These are phyloP conservation scores for Lasiosphaeriaceae sp. DNA, from an alignment of 495 filamentous ascomycete species.

Conservation along the genomic window DNA sequence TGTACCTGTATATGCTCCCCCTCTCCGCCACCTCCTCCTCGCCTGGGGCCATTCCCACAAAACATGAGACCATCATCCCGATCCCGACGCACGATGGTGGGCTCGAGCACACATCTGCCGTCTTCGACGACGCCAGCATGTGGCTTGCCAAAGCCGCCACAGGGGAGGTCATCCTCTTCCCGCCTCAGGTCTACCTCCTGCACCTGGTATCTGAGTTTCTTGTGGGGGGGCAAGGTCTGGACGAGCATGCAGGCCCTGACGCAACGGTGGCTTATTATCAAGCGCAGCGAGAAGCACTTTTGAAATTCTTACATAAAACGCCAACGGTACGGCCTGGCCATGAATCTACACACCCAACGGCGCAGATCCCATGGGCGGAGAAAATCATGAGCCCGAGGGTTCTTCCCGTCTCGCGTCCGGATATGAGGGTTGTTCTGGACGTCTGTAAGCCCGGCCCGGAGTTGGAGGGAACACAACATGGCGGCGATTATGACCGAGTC, in stretches of 20 bases:
- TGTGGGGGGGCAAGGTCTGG: conserved; percentile 24
- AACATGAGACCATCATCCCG: conserved; percentile 40
- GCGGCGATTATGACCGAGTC: conserved; percentile 69
- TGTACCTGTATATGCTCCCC: conserved; percentile 95
- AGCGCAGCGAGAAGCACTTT: conserved; percentile 51
- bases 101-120: conserved; percentile 75
- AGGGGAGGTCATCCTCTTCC: conserved; percentile 78
- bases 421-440: conserved; percentile 58
- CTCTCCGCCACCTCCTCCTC: conserved; percentile 26
- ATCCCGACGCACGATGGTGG: conserved; percentile 78
- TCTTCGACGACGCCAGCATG: conserved; percentile 62
- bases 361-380: conserved; percentile 62
- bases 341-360: conserved; percentile 28
- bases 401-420: conserved; percentile 46
- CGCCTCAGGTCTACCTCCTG: conserved; percentile 83
- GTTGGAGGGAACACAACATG: conserved; percentile 54
- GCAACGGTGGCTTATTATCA: conserved; percentile 40
- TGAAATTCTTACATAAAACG: conserved; percentile 50
- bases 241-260: conserved; percentile 19
- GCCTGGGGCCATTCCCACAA: not conserved
- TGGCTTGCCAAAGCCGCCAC: conserved; percentile 62
- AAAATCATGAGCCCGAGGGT: conserved; percentile 72
- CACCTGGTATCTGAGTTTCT: conserved; percentile 61
- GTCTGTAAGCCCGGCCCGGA: conserved; percentile 72
- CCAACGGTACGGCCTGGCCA: conserved; percentile 24